A percentile compares a stretch with the other conserved stretches of the same genome.
phyloP scores from a whole-genome alignment of 257 asterid genomes.

The Scutellaria baicalensis region DNA sequence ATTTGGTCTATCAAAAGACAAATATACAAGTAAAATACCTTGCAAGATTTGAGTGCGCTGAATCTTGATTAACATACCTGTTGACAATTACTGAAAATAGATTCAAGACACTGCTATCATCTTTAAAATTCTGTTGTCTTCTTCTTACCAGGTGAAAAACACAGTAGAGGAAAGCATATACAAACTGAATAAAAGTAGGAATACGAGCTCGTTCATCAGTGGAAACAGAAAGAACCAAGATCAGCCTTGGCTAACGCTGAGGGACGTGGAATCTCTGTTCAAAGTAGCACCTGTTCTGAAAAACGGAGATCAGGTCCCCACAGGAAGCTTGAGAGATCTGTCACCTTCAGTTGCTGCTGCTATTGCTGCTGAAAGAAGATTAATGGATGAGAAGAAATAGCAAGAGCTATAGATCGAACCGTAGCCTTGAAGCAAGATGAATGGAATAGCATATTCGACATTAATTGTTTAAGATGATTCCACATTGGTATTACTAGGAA shows the following conservation, averaged over 20 bases:
- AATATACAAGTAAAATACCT: too few species aligned
- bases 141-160: conserved; percentile 60
- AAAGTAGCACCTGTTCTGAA: conserved; percentile 47
- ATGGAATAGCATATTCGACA: neutral
- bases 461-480: neutral
- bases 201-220: conserved; percentile 58
- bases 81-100: neutral
- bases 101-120: neutral
- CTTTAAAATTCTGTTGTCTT: neutral
- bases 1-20: neutral
- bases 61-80: neutral
- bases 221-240: conserved; percentile 90
- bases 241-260: conserved; percentile 75
- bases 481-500: neutral
- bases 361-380: conserved; percentile 85
- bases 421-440: neutral
- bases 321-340: conserved; percentile 56
- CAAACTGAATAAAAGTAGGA: conserved; percentile 74
- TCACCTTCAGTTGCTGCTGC: conserved; percentile 94
- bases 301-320: conserved; percentile 22
- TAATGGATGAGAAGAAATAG: conserved; percentile 28
- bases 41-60: too few species aligned
- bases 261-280: conserved; percentile 75
- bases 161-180: conserved; percentile 89
- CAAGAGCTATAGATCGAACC: neutral